Base-by-base conservation (phyloP, 2,329 filamentous ascomycete species). In the Cladosporium colombiae region DNA sequence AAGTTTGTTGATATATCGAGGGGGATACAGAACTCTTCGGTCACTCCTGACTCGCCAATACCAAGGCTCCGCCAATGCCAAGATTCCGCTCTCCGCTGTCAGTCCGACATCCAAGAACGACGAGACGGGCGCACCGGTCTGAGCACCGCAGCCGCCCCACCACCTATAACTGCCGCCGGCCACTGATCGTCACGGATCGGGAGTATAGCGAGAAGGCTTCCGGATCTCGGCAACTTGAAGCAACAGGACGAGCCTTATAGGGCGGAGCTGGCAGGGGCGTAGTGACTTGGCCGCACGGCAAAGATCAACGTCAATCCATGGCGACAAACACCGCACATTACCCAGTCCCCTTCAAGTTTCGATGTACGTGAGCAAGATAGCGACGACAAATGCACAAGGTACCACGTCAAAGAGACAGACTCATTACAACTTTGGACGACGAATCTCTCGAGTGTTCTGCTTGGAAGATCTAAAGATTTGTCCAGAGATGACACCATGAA, bases 231-330 rank as follows among this genome's bases (percentile, higher is more conserved):
- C 49, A 52, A 23, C 23, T 27, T 52, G 49, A 52, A 52, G 49
- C 49, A 52, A 52, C 27, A 27, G 23, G 23, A 29, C 49, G 49
- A 52, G 49, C n/a, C 49, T 52, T 52, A 14, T 52, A 25, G 23
- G 27, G 23, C 49, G 49, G 23, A 52, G 23, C 49, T 29, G 23
- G 23, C 49, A 52, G 49, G 49, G 25, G 49, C 49, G 49, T 25
- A 52, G 55, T 21, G 21, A 40, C 29, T 58, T 58, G 55, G 55
- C 55, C 33, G 49, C 49, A 52, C 27, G 55, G 18, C 55, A 33
- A 37, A 33, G 33, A 46, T n/a, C n/a, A 23, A 35, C 33, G 14
- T 52, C 27, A 29, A 52, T 27, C 27, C 33, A 37, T 35, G 14
- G 35, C 55, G n/a, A 21, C 18, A 25, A n/a, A 16, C 21, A 40